Evolutionary conservation across 1,139 yeast species (phyloP).

Genomic region (Yueomyces sp.): DNA sequence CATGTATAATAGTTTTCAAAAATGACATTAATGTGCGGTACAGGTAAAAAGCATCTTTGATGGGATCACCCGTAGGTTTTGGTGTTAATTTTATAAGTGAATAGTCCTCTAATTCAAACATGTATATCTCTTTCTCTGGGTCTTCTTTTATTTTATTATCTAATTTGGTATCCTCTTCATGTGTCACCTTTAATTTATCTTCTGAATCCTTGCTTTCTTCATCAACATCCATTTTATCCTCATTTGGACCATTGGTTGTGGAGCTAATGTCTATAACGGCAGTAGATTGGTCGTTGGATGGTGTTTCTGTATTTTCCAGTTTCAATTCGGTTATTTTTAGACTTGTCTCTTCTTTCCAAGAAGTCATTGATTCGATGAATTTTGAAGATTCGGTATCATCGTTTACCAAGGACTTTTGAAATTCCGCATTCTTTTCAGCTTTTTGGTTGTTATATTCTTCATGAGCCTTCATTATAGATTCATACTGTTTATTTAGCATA

Average conservation of each 20-base stretch:
- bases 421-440: slow-evolving; percentile 10
- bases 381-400: slow-evolving; percentile 17
- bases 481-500: slow-evolving; percentile 59
- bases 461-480: slow-evolving; percentile 54
- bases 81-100: slow-evolving; percentile 37
- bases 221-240: slow-evolving; percentile 4
- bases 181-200: slow-evolving; percentile 8
- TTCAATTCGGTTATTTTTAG: slow-evolving; percentile 1
- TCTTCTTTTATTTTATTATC: slow-evolving; percentile 5
- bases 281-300: background rate
- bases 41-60: slow-evolving; percentile 77
- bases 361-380: slow-evolving; percentile 14
- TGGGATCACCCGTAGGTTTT: slow-evolving; percentile 42
- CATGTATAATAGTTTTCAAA: slow-evolving; percentile 80
- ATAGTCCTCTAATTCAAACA: slow-evolving; percentile 34
- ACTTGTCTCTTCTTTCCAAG: slow-evolving; percentile 1
- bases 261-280: background rate
- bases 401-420: slow-evolving; percentile 11
- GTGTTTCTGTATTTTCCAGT: slow-evolving; percentile 1
- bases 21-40: slow-evolving; percentile 86
- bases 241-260: background rate
- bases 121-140: slow-evolving; percentile 21
- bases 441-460: slow-evolving; percentile 35
- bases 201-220: slow-evolving; percentile 5
- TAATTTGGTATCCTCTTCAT: slow-evolving; percentile 9